Evolutionary conservation across 495 filamentous ascomycete genomes (phyloP).

Genomic region (Evernia prunastri): DNA sequence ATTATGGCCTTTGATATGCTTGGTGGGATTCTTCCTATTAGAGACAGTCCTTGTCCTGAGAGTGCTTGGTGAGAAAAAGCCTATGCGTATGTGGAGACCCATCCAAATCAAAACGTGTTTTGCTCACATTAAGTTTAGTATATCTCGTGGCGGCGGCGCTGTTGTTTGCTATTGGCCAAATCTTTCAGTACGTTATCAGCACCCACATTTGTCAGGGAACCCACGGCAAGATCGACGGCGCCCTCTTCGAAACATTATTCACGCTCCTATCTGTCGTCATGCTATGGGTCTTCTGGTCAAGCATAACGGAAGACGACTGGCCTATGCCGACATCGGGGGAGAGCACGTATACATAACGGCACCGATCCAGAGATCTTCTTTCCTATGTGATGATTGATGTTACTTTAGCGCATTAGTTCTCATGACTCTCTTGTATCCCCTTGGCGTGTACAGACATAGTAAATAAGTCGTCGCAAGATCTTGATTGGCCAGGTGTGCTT

Average conservation of each 20-base stretch:
- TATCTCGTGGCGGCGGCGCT: conserved; percentile 68
- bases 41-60: conserved; percentile 76
- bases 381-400: conserved; percentile 23
- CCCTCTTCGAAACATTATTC: conserved; percentile 90
- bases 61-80: conserved; percentile 76
- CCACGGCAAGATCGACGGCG: conserved; percentile 79
- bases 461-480: conserved; percentile 11
- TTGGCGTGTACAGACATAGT: background rate
- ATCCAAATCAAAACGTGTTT: background rate
- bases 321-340: conserved; percentile 54
- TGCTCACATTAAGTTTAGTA: conserved; percentile 39
- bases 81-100: conserved; percentile 59
- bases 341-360: conserved; percentile 41
- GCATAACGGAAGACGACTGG: conserved; percentile 99
- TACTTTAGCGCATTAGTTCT: conserved; percentile 22
- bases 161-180: conserved; percentile 83
- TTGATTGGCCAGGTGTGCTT: conserved; percentile 9
- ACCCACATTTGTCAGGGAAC: conserved; percentile 80
- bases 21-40: conserved; percentile 74
- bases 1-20: conserved; percentile 80
- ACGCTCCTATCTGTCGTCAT: conserved; percentile 72
- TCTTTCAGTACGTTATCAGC: conserved; percentile 94
- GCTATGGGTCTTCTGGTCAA: conserved; percentile 95
- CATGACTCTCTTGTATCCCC: conserved; percentile 7
- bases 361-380: background rate